Percentiles rank a stretch among this genome's conserved stretches.
Evolutionary conservation across 306 rosid genomes (phyloP).

Genomic region (Citrullus amarus): DNA sequence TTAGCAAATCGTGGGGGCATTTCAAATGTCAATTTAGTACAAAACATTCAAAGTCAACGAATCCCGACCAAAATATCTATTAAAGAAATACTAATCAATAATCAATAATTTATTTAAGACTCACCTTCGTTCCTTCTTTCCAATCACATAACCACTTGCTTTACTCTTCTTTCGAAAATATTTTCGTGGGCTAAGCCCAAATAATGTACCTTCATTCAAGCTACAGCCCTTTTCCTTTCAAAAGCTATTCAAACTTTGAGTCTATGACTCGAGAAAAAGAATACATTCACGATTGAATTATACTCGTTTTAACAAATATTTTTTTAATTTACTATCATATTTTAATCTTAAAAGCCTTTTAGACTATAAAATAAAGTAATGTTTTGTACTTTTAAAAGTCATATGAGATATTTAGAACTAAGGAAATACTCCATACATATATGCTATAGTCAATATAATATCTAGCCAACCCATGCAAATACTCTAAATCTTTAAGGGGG

Average conservation of each 20-base stretch:
- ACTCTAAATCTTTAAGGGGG: too few species aligned
- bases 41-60: conserved; percentile 4
- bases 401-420: background rate
- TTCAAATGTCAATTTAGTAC: background rate
- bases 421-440: background rate
- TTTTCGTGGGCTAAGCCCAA: background rate
- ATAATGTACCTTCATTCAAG: background rate
- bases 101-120: background rate
- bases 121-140: background rate
- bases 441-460: too few species aligned
- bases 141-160: background rate
- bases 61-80: background rate
- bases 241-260: background rate
- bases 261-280: fast-evolving
- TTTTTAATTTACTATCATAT: too few species aligned
- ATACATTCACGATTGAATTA: too few species aligned
- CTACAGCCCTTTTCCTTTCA: background rate
- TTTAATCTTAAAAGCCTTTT: too few species aligned
- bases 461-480: too few species aligned
- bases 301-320: too few species aligned
- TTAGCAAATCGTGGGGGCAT: background rate
- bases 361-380: too few species aligned
- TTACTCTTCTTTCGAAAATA: background rate
- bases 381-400: background rate
- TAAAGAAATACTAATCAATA: background rate